Evolutionary conservation across 176 grass and related monocot species (phyloP).

Genomic region (Pharus latifolius): DNA sequence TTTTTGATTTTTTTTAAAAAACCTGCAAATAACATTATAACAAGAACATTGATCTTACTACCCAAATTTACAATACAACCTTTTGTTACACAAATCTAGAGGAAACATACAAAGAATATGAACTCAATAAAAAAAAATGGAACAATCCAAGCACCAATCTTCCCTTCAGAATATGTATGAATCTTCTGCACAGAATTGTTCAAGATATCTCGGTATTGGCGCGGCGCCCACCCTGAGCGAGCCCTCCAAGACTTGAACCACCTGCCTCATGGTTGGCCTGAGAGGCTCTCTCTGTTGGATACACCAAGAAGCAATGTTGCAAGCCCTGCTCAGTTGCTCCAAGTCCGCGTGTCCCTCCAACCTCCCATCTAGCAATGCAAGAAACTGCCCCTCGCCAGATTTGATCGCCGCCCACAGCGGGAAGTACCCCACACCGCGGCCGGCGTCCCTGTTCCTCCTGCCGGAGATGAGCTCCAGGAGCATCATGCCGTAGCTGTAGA

Average conservation of each 20-base stretch:
- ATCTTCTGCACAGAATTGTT: not conserved
- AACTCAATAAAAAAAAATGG: too few species aligned
- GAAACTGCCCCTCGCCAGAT: conserved; percentile 12
- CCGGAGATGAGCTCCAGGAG: conserved; percentile 41
- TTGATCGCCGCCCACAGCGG: conserved; percentile 28
- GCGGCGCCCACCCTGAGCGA: not conserved
- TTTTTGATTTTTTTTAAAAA: too few species aligned
- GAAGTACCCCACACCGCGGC: conserved; percentile 2
- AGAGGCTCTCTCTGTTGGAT: conserved; percentile 14
- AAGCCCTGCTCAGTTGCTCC: conserved; percentile 21
- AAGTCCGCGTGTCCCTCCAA: conserved; percentile 9
- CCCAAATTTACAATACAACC: too few species aligned
- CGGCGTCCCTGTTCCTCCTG: conserved; percentile 34
- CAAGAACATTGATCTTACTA: too few species aligned
- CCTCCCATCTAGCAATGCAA: conserved; percentile 30
- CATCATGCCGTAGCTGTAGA: conserved; percentile 50
- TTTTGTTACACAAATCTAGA: too few species aligned
- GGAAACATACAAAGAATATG: too few species aligned
- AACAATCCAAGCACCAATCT: too few species aligned
- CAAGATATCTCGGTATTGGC: conserved; percentile 25
- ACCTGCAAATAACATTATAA: too few species aligned
- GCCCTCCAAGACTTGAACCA: conserved; percentile 26
- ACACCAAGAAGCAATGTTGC: conserved; percentile 35
- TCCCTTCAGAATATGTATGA: not conserved
- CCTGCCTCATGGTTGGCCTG: conserved; percentile 29